Evolutionary conservation across 805 yeast genomes (phyloP), one percentile per base, ranked within the genome.

Genomic region (Lipomyces spencermartinsiae): DNA sequence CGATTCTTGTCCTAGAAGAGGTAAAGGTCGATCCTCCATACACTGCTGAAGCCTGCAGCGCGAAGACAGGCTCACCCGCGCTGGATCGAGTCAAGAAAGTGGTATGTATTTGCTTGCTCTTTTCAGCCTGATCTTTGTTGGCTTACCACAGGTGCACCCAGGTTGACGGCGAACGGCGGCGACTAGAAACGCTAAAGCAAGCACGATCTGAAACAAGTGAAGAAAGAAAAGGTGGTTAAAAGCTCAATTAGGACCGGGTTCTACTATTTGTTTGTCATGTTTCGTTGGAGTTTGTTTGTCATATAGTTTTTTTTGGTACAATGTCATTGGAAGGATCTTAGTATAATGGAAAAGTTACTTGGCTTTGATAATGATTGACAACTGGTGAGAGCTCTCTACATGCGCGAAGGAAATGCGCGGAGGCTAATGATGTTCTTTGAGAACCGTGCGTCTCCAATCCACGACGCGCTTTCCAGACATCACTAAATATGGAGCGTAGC

Each of bases 201-300:
- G 58, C 58, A 9, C 34, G 58, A 33, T 53, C 56, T 14, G 58
- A 33, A 10, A 29, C 22, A 16, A 33, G 6, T n/a, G 55, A 22
- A 29, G 82, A 81, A 62, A 80, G 81, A 70, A 86, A 85, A 74
- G 89, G 89, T 25, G 89, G 89, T 60, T 86, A 65, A 76, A 39
- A 19, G 22, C 22, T 43, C n/a, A 43, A 37, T 16, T 16, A 19
- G n/a, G n/a, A 9, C 34, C 9, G 16, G 8, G 16, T 54, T n/a
- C 19, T 4, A 31, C 14, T 10, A 54, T 54, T 54, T 54, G 19
- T 54, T 5, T 54, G 33, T 22, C 35, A 33, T 54, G n/a, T 22
- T 9, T 53, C n/a, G 7, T 22, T 25, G 33, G 16, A 53, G 29
- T 29, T 29, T 53, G 29, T 53, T 53, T 22, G 16, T 14, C 33